Percentiles rank a stretch among this genome's conserved stretches.
Evolutionary conservation across 495 filamentous ascomycete species (phyloP).

Genomic region (Neurospora cerealis): DNA sequence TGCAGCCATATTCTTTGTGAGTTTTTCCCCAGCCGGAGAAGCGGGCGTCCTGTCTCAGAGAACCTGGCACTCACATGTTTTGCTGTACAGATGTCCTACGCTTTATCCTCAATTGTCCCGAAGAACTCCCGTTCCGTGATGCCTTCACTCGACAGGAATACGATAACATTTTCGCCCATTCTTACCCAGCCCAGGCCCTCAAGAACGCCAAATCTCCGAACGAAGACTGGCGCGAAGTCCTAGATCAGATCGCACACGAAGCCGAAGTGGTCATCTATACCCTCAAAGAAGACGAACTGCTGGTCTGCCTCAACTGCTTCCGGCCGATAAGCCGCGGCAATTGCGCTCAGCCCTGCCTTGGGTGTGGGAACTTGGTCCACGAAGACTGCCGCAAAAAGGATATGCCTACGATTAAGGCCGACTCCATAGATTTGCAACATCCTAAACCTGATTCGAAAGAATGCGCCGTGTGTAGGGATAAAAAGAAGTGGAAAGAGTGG

Average conservation of each 20-base stretch:
- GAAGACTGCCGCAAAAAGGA: not conserved
- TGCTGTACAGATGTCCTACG: not conserved
- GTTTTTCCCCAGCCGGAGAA: not conserved
- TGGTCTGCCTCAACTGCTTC: not conserved
- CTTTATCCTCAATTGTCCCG: not conserved
- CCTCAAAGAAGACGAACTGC: not conserved
- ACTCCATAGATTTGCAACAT: not conserved
- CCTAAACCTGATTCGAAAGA: not conserved
- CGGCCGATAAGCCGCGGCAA: not conserved
- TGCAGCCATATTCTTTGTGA: not conserved
- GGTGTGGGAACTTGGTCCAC: not conserved
- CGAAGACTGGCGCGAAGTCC: not conserved
- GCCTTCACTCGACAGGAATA: not conserved
- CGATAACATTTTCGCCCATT: not conserved
- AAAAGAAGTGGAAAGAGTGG: not conserved
- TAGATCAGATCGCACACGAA: not conserved
- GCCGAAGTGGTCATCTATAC: not conserved
- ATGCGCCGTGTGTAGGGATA: not conserved
- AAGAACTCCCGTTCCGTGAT: not conserved
- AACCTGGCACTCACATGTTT: not conserved
- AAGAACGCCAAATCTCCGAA: not conserved
- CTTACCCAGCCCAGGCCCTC: not conserved
- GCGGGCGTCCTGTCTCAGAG: not conserved
- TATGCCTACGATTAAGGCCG: not conserved
- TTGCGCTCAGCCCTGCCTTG: not conserved